phyloP scores from a whole-genome alignment of 1,284 basidiomycete genomes.

The Trichosporon sp. region DNA sequence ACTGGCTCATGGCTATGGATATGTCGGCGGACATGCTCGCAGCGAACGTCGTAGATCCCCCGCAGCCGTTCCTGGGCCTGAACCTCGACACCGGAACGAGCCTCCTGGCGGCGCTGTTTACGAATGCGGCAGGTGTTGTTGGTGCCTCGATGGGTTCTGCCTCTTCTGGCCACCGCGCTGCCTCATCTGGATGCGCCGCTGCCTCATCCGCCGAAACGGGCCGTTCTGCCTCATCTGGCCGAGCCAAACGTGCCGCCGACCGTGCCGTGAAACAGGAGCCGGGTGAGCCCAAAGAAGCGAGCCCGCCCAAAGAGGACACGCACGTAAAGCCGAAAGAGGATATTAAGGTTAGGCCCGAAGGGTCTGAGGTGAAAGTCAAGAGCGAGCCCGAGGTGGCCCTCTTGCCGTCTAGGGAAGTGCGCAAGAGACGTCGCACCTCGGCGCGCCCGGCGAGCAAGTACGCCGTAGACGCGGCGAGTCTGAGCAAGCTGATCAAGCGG shows the following conservation, averaged over 20 bases:
- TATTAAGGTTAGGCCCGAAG: background rate
- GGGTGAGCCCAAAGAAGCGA: background rate
- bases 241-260: no score
- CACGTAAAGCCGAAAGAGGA: background rate
- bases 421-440: background rate
- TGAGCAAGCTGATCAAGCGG: background rate
- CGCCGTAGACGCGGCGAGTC: background rate
- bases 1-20: background rate
- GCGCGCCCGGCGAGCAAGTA: background rate
- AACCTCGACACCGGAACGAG: background rate
- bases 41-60: background rate
- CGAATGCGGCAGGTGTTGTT: background rate
- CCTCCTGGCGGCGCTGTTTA: background rate
- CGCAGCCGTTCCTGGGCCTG: background rate
- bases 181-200: background rate
- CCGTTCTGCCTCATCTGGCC: no score
- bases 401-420: background rate
- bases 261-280: background rate
- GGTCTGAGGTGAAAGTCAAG: background rate
- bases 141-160: background rate
- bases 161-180: background rate
- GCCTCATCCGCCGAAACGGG: no score
- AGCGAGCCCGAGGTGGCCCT: background rate
- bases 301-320: background rate
- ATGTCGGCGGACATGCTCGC: background rate